Base-by-base conservation (phyloP, 495 filamentous ascomycete genomes). In the Neurospora cerealis region DNA sequence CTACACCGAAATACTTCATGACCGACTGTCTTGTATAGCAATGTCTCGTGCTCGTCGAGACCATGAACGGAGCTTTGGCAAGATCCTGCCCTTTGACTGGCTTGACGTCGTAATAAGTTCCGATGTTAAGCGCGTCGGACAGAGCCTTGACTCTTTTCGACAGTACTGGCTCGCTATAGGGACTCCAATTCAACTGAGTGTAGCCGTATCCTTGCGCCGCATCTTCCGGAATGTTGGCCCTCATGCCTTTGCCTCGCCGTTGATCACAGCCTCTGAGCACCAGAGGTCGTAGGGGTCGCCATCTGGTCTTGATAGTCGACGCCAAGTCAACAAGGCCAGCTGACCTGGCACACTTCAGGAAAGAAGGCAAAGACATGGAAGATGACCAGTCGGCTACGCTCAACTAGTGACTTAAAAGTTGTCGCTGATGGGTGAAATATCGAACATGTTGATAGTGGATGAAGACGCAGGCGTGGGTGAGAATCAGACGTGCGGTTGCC, bases 1-100 rank as follows among this genome's bases (percentile, higher is more conserved):
- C 37, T 37, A 69, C 71, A 44, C 76, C 77, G 54, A 85, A 74
- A 70, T 81, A 83, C 41, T 74, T 77, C 72, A 78, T 70, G 69
- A 66, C 54, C 15, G 54, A 28, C 54, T 32, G 24, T 66, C 54
- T 66, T 34, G 54, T 66, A 66, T 66, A 66, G 54, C 54, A 66
- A 34, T 66, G 54, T 36, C 28, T 66, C 15, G 54, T 28, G 54
- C 28, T 34, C 24, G 28, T 66, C 24, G 28, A 34, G 54, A 36
- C 54, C 54, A 66, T 34, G 54, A 66, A 66, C 28, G 54, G 54
- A 66, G 28, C 54, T 1, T 66, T 66, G 28, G 54, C 15, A 66
- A 19, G 5, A 66, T 66, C 54, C 54, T 66, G 54, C 28, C 54
- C 54, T 34, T 19, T 66, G 54, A 66, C 54, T 66, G 54, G 1